Evolutionary conservation across 2,329 filamentous ascomycete species (phyloP).

Genomic region (Fusarium concolor): DNA sequence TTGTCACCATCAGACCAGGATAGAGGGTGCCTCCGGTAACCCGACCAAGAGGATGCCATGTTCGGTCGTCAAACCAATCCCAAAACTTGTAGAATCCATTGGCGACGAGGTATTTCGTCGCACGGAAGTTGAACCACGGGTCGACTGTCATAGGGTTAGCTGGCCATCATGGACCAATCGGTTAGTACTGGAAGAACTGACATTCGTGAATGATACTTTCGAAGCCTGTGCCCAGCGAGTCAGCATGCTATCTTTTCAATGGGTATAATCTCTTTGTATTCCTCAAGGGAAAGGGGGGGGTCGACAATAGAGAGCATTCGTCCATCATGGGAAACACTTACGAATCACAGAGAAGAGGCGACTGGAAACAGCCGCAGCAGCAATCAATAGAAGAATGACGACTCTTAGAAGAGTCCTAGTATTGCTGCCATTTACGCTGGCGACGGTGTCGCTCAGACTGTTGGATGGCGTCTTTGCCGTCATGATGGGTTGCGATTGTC

Average conservation of each 20-base stretch:
- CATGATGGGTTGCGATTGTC: conserved; percentile 56
- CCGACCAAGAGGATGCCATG: conserved; percentile 98
- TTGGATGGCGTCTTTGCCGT: conserved; percentile 55
- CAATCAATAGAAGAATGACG: conserved; percentile 91
- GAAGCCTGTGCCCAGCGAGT: conserved; percentile 72
- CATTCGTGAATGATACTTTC: conserved; percentile 99
- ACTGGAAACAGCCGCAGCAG: conserved; percentile 89
- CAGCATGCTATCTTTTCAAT: conserved; percentile 44
- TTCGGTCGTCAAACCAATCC: conserved; percentile 99
- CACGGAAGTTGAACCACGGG: conserved; percentile 99
- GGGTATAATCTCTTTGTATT: not conserved
- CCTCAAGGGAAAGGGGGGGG: not conserved
- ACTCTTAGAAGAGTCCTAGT: conserved; percentile 87
- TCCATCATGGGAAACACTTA: conserved; percentile 61
- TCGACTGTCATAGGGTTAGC: conserved; percentile 74
- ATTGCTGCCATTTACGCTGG: conserved; percentile 83
- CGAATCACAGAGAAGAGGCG: conserved; percentile 98
- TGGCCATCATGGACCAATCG: conserved; percentile 16
- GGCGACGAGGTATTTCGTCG: conserved; percentile 95
- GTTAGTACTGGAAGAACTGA: conserved; percentile 63
- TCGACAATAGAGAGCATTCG: not conserved
- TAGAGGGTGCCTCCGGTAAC: conserved; percentile 99
- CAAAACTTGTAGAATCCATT: conserved; percentile 99
- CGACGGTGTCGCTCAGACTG: conserved; percentile 65
- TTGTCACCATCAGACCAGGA: conserved; percentile 98